Conservation (phyloP, 2,329 filamentous ascomycete species). For the Monosporascus sp. region DNA sequence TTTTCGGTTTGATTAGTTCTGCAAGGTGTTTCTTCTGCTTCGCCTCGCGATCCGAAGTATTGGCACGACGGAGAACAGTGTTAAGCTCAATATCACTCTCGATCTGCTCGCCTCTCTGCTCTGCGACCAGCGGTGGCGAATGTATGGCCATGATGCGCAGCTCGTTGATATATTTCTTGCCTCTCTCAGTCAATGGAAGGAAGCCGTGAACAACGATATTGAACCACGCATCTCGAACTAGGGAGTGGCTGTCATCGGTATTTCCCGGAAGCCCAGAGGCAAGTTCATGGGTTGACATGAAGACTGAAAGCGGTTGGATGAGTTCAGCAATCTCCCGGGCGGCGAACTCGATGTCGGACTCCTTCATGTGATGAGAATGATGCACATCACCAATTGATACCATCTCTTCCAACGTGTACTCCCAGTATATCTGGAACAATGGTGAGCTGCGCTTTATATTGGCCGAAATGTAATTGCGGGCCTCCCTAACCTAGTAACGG, state of each 20-base stretch:
- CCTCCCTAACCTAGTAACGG: constrained; percentile 58
- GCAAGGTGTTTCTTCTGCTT: constrained; percentile 77
- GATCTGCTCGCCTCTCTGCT: constrained; percentile 81
- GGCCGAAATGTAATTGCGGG: constrained; percentile 72
- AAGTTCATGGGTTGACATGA: constrained; percentile 66
- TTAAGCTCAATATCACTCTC: constrained; percentile 98
- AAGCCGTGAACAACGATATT: constrained; percentile 96
- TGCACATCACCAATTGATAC: constrained; percentile 87
- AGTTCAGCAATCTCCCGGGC: constrained; percentile 84
- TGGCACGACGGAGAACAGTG: constrained; percentile 82
- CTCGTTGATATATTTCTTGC: constrained; percentile 68
- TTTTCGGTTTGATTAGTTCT: constrained; percentile 68
- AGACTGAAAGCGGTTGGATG: constrained; percentile 77
- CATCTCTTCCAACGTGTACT: constrained; percentile 78
- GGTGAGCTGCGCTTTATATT: constrained; percentile 64
- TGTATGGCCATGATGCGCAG: constrained; percentile 80
- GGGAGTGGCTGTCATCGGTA: constrained; percentile 65
- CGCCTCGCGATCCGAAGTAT: constrained; percentile 70
- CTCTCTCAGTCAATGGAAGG: constrained; percentile 66
- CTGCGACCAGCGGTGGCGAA: constrained; percentile 80
- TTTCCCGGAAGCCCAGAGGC: constrained; percentile 38
- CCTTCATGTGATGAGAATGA: constrained; percentile 66
- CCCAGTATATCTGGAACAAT: constrained; percentile 77
- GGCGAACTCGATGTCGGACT: constrained; percentile 76
- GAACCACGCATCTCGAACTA: constrained; percentile 93